Evolutionary conservation across 768 basidiomycete species (phyloP).

Genomic region (Wakefieldia striispora): DNA sequence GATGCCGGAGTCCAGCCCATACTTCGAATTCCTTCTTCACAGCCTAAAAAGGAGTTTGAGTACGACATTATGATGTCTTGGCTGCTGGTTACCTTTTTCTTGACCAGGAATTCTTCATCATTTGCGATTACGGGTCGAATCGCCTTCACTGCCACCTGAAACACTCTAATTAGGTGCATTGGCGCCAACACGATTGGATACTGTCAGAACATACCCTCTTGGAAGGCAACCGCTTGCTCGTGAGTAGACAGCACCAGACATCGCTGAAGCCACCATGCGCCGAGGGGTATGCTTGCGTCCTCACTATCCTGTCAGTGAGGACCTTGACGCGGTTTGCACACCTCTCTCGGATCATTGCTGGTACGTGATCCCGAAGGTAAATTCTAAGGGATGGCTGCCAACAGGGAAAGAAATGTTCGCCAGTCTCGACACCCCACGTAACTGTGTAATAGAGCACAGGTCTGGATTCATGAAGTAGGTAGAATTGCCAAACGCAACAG

Average conservation of each 20-base stretch:
- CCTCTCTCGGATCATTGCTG: background rate
- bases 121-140: conserved; percentile 12
- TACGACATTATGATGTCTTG: background rate
- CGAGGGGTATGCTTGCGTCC: conserved; percentile 15
- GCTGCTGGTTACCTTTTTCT: conserved; percentile 11
- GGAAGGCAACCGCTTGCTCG: background rate
- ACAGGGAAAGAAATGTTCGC: background rate
- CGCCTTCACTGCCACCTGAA: conserved; percentile 29
- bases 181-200: background rate
- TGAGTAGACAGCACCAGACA: conserved; percentile 24
- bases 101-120: conserved; percentile 4
- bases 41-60: conserved; percentile 14
- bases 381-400: background rate
- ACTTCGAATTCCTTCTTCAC: conserved; percentile 29
- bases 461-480: too few relatives aligned
- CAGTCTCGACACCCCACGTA: conserved; percentile 1
- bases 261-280: conserved; percentile 33
- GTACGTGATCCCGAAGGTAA: background rate
- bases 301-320: conserved; percentile 20
- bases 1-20: conserved; percentile 29
- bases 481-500: too few relatives aligned
- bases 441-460: background rate
- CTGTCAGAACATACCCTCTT: conserved; percentile 9
- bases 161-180: background rate
- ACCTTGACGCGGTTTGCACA: background rate